These are phyloP conservation scores for Backusella mclennaniae DNA, from an alignment of 192 early-diverging fungal genomes.

Conservation along the genomic window DNA sequence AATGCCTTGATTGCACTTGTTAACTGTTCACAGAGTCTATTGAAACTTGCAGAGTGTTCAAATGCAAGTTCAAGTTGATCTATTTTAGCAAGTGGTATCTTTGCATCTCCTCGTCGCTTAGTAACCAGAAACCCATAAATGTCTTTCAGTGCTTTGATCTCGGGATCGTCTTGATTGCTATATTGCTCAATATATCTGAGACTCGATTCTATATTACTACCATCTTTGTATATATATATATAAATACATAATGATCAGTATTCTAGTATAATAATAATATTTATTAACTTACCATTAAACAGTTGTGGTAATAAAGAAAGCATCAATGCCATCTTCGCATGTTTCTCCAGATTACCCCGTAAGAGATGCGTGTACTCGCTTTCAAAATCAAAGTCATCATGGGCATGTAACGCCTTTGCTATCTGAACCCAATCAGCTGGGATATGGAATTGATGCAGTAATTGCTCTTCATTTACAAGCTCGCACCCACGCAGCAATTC, in stretches of 20 bases:
- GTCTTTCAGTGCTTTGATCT: neutral
- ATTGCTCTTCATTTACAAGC: neutral
- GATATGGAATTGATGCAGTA: neutral
- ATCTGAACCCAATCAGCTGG: neutral
- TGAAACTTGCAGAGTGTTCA: neutral
- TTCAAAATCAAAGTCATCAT: slow-evolving; percentile 5
- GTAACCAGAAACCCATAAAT: neutral
- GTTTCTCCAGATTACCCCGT: neutral
- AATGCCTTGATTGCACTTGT: neutral
- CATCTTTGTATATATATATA: too few relatives aligned
- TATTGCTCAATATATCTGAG: neutral
- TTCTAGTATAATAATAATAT: too few relatives aligned
- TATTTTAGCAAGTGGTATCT: neutral
- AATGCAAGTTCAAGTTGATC: neutral
- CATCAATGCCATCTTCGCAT: neutral
- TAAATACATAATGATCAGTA: too few relatives aligned
- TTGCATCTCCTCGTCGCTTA: neutral
- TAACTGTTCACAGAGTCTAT: neutral
- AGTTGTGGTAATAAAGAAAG: neutral
- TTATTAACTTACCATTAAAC: neutral
- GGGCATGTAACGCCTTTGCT: neutral
- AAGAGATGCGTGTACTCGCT: neutral
- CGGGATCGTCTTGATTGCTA: neutral
- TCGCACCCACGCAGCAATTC: neutral
- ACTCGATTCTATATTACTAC: too few relatives aligned